These are phyloP conservation scores for Ogataea nitratoaversa DNA, from an alignment of 805 yeast genomes.

Conservation along the genomic window DNA sequence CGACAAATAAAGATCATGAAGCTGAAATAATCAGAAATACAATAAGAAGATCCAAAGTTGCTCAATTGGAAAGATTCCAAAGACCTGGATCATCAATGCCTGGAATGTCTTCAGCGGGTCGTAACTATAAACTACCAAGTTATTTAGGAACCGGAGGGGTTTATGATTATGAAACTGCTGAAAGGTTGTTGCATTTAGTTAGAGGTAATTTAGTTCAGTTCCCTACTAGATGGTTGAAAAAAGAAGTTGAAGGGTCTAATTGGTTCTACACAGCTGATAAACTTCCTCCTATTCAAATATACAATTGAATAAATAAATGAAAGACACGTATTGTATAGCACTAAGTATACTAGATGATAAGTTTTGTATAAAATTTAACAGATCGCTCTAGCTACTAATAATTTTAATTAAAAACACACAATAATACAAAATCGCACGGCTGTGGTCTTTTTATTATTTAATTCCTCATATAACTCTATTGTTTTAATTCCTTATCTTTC, in stretches of 20 bases:
- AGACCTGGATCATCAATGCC: conserved; percentile 10
- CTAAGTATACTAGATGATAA: no score
- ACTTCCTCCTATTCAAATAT: conserved; percentile 92
- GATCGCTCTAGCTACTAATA: no score
- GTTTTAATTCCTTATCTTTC: no score
- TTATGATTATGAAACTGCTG: conserved; percentile 71
- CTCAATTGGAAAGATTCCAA: conserved; percentile 28
- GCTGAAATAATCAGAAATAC: conserved; percentile 15
- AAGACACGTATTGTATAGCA: no score
- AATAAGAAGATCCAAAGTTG: conserved; percentile 23
- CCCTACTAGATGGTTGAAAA: conserved; percentile 85
- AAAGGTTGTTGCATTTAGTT: conserved; percentile 61
- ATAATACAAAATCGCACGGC: no score
- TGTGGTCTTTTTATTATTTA: no score
- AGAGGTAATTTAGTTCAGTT: conserved; percentile 89
- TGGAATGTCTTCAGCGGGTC: conserved; percentile 7
- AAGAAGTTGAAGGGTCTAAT: conserved; percentile 85
- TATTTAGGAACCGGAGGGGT: conserved; percentile 20
- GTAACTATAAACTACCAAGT: conserved; percentile 6
- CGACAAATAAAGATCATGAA: conserved; percentile 1
- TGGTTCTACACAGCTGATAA: conserved; percentile 96
- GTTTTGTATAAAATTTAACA: no score
- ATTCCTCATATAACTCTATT: no score
- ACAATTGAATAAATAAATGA: no score
- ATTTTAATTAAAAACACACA: no score